Conservation (phyloP, 2,329 filamentous ascomycete species). For the Sclerotinia subarctica region DNA sequence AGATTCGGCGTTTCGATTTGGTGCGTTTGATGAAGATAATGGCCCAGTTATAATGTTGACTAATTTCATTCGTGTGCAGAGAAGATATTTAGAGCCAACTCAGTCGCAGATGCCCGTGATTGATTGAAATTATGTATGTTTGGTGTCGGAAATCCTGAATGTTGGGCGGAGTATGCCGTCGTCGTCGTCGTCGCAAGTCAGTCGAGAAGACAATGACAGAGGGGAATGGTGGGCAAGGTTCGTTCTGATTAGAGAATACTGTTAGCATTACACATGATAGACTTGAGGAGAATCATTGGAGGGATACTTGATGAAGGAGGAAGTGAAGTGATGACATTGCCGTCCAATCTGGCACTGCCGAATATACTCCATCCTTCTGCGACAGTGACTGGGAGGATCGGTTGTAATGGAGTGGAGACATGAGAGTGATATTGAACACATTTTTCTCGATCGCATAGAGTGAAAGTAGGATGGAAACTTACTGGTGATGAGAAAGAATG, state of each 20-base stretch:
- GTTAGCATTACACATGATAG: slow-evolving; percentile 30
- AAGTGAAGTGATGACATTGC: slow-evolving; percentile 34
- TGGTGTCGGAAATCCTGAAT: slow-evolving; percentile 21
- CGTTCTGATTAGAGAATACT: slow-evolving; percentile 25
- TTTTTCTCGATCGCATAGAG: slow-evolving; percentile 38
- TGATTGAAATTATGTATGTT: neutral
- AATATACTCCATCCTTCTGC: slow-evolving; percentile 32
- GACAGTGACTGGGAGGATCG: slow-evolving; percentile 23
- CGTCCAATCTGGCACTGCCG: slow-evolving; percentile 24
- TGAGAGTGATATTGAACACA: slow-evolving; percentile 21
- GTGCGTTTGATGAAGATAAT: slow-evolving; percentile 29
- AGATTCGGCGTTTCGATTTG: slow-evolving; percentile 31
- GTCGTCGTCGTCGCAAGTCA: slow-evolving; percentile 32
- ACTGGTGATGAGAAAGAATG: slow-evolving; percentile 36
- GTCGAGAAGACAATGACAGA: slow-evolving; percentile 28
- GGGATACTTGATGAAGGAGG: slow-evolving; percentile 32
- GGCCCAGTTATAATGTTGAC: slow-evolving; percentile 30
- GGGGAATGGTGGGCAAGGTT: slow-evolving; percentile 24
- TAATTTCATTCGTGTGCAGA: slow-evolving; percentile 28
- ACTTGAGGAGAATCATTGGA: slow-evolving; percentile 26
- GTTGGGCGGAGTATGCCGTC: slow-evolving; percentile 25
- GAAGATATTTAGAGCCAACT: slow-evolving; percentile 20
- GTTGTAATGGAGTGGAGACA: slow-evolving; percentile 23
- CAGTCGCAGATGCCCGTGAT: slow-evolving; percentile 23
- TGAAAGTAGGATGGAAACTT: slow-evolving; percentile 34